Percentiles rank a stretch among this genome's conserved stretches.
Evolutionary conservation across 257 asterid genomes (phyloP).

Genomic region (Gardenia jasminoides): DNA sequence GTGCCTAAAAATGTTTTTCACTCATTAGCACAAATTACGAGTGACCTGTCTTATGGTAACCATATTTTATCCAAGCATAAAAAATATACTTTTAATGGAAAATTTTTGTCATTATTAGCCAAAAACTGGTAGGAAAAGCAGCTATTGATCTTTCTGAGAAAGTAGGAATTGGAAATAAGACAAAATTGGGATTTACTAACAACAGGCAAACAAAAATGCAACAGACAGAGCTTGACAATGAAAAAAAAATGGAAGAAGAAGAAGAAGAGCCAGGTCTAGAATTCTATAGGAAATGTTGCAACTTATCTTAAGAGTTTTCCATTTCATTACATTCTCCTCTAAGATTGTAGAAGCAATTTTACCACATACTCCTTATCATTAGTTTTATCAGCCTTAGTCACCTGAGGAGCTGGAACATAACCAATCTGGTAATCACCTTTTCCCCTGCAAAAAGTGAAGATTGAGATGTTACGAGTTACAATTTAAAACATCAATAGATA

Average conservation of each 20-base stretch:
- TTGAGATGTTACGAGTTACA: too few species aligned
- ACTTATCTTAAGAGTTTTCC: neutral
- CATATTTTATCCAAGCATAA: too few species aligned
- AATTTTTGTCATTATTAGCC: neutral
- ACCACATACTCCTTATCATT: conserved; percentile 58
- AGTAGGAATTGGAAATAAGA: neutral
- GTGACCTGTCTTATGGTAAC: neutral
- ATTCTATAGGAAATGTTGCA: neutral
- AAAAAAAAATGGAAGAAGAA: neutral
- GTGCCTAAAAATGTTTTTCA: neutral
- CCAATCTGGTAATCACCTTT: conserved; percentile 81
- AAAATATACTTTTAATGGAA: neutral
- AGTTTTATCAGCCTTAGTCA: conserved; percentile 70
- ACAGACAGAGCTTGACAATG: neutral
- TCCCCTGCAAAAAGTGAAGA: conserved; percentile 50
- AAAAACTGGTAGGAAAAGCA: neutral
- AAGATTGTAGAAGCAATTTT: neutral
- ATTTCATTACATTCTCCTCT: neutral
- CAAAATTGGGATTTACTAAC: neutral
- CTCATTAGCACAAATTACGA: neutral
- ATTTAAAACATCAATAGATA: neutral
- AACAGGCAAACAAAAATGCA: neutral
- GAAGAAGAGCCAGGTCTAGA: too few species aligned
- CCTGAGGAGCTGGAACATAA: conserved; percentile 73
- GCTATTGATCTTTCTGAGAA: neutral